Conservation (phyloP, 345 rosid genomes). For the Brassica cretica region DNA sequence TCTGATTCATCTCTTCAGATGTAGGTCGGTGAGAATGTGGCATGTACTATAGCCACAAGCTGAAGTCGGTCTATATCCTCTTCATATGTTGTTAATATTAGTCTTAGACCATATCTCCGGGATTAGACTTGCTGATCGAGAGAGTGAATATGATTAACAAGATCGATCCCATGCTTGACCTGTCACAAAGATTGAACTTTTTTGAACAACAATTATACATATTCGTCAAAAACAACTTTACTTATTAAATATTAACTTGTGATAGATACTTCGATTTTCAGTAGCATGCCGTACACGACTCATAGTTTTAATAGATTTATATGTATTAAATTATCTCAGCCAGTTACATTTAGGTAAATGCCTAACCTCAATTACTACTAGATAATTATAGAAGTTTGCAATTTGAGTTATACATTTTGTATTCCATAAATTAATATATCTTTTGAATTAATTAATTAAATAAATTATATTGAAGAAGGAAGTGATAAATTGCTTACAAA, state of each 20-base stretch:
- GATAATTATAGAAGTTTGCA: background rate
- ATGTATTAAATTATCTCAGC: background rate
- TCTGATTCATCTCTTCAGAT: conserved; percentile 32
- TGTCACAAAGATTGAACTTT: conserved; percentile 36
- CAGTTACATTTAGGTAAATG: background rate
- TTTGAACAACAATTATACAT: background rate
- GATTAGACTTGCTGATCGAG: conserved; percentile 47
- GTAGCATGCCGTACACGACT: background rate
- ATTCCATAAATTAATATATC: background rate
- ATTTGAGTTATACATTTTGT: background rate
- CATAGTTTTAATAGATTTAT: background rate
- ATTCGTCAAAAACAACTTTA: conserved; percentile 10
- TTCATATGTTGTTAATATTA: conserved; percentile 20
- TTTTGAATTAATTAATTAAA: background rate
- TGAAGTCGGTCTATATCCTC: conserved; percentile 15
- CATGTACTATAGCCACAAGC: conserved; percentile 18
- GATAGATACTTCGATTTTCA: background rate
- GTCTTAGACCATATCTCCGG: conserved; percentile 46
- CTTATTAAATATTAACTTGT: background rate
- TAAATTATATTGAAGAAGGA: background rate
- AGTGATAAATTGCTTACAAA: conserved; percentile 50
- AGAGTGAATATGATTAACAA: conserved; percentile 91
- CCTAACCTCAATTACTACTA: background rate
- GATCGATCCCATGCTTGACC: conserved; percentile 95
- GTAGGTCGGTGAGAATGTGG: conserved; percentile 20